A percentile compares a stretch with the other conserved stretches of the same genome.
Conservation (phyloP, 148 eudicot species). For the Diospyros lotus region DNA sequence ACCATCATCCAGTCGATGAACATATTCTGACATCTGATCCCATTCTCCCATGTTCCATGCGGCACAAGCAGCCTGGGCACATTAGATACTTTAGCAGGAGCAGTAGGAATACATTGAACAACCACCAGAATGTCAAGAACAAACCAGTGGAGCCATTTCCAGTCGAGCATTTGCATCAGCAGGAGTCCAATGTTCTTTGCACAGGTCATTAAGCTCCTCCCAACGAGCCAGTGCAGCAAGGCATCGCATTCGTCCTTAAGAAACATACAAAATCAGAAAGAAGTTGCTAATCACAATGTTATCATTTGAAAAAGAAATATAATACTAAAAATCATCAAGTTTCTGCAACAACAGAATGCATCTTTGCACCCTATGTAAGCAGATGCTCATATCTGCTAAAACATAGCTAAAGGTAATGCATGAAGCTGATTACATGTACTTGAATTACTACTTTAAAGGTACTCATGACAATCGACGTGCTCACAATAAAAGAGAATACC, state of each 20-base stretch:
- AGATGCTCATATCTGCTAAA: no score
- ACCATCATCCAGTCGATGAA: constrained; percentile 92
- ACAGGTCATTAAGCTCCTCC: constrained; percentile 92
- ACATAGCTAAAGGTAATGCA: no score
- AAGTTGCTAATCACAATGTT: neutral
- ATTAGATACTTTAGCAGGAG: neutral
- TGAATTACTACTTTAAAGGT: no score
- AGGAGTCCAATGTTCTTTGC: constrained; percentile 90
- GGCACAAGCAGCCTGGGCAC: constrained; percentile 77
- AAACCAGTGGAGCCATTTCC: constrained; percentile 98
- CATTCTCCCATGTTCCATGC: constrained; percentile 99
- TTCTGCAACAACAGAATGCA: neutral
- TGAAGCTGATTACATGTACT: no score
- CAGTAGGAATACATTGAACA: constrained; percentile 4
- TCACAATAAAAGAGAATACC: no score
- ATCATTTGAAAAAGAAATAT: neutral
- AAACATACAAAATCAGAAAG: neutral
- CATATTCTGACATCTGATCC: constrained; percentile 99
- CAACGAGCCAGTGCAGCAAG: constrained; percentile 99
- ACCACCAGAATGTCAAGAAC: constrained; percentile 12
- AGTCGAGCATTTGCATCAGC: constrained; percentile 89
- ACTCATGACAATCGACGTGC: no score
- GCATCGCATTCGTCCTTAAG: constrained; percentile 85
- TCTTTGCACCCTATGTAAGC: neutral
- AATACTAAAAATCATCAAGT: neutral